Evolutionary conservation across 2,329 filamentous ascomycete species (phyloP), one percentile per base, ranked within the genome.

Genomic region (Cladosporium sp.): DNA sequence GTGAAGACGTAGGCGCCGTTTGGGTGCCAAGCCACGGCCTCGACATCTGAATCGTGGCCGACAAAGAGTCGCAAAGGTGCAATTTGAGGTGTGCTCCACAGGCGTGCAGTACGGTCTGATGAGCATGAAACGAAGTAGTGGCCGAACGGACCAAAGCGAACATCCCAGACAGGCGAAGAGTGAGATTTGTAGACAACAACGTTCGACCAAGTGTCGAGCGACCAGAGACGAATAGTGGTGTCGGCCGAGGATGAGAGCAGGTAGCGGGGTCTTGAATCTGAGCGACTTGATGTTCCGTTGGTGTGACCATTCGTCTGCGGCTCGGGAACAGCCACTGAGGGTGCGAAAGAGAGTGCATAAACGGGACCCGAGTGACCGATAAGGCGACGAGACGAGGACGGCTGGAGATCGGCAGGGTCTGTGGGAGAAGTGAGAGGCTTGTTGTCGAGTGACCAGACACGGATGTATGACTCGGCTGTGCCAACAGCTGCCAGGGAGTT

Each of bases 1-100:
- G 95, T 97, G 78, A 99, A 97, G 54, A 97, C 83, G 73, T 98
- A 99, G 6, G 91, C 88, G 21, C 92, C 92, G 76, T 99, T 99
- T 0, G 94, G 92, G 74, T 99, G 95, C 88, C 95, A 99, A 15
- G 91, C 85, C n/a, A 97, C 85, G 52, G 89, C 88, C 61, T 96
- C 96, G n/a, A 97, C 92, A 71, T 92, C 90, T 24, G 93, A 92
- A 72, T 98, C 93, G 75, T 99, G 95, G 0, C 95, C 95, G 2
- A 94, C 92, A 69, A 97, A 89, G 59, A 98, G 86, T 52, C 95
- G 90, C 69, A 95, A 87, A 12, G 93, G 91, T 28, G 93, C 93
- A 52, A 96, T 93, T 70, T 96, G 92, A 74, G 97, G 93, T 68
- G 96, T 96, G 68, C 90, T 90, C 92, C 94, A 99, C 14, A 98